A percentile compares a stretch with the other conserved stretches of the same genome.
These are phyloP conservation scores for Elsinoe fawcettii DNA, from an alignment of 2,329 filamentous ascomycete genomes.

Conservation along the genomic window DNA sequence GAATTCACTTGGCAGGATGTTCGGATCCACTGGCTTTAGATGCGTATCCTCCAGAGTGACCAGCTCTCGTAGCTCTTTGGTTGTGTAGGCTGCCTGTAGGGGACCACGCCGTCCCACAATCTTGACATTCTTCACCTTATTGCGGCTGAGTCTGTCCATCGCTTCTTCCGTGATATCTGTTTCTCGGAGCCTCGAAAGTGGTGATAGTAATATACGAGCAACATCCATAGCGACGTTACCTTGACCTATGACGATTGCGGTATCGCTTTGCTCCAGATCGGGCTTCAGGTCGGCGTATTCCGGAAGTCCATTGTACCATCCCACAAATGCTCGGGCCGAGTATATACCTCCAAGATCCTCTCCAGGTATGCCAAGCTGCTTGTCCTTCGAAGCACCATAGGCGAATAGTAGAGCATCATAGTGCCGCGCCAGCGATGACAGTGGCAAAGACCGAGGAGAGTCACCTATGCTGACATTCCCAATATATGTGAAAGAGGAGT, in stretches of 20 bases:
- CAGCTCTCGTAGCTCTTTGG: slow-evolving; percentile 86
- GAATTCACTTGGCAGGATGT: slow-evolving; percentile 59
- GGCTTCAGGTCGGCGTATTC: slow-evolving; percentile 68
- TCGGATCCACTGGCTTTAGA: slow-evolving; percentile 60
- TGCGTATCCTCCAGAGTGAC: slow-evolving; percentile 65
- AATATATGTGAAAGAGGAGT: slow-evolving; percentile 77
- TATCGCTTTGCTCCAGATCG: slow-evolving; percentile 65
- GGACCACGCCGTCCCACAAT: slow-evolving; percentile 87
- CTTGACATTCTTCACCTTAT: slow-evolving; percentile 68
- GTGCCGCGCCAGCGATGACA: slow-evolving; percentile 63
- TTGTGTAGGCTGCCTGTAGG: slow-evolving; percentile 78
- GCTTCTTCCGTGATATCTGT: slow-evolving; percentile 89
- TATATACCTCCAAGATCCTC: slow-evolving; percentile 72
- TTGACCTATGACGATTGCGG: slow-evolving; percentile 84
- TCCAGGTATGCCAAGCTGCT: slow-evolving; percentile 67
- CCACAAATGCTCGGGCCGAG: slow-evolving; percentile 87
- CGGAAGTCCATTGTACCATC: slow-evolving; percentile 96
- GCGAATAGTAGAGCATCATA: slow-evolving; percentile 91
- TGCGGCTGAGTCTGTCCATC: slow-evolving; percentile 62
- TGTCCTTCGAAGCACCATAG: slow-evolving; percentile 84
- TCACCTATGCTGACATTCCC: slow-evolving; percentile 79
- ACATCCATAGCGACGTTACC: slow-evolving; percentile 96
- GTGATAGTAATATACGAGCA: slow-evolving; percentile 73
- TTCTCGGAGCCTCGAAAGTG: slow-evolving; percentile 62
- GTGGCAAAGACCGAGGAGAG: slow-evolving; percentile 45